phyloP scores from a whole-genome alignment of 768 basidiomycete species.

The Vishniacozyma victoriae region DNA sequence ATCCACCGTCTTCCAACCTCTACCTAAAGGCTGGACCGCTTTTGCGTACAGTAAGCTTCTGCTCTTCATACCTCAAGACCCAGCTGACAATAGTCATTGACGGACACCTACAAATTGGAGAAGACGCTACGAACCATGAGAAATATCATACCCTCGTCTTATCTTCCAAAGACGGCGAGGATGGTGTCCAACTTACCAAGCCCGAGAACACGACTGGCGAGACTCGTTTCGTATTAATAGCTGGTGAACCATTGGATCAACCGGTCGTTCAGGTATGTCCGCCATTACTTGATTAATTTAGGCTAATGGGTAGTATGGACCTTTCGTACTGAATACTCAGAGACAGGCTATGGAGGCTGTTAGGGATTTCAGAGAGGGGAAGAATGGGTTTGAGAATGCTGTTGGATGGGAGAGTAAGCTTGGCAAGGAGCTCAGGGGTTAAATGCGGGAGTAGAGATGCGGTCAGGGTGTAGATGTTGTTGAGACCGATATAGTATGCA shows the following conservation, averaged over 20 bases:
- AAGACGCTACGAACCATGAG: slow-evolving; percentile 50
- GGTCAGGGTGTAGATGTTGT: too few relatives aligned
- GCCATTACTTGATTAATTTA: slow-evolving; percentile 7
- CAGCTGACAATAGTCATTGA: slow-evolving; percentile 53
- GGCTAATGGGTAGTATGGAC: slow-evolving; percentile 26
- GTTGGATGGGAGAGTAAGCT: slow-evolving; percentile 82
- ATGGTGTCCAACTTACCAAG: slow-evolving; percentile 61
- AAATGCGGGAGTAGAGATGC: too few relatives aligned
- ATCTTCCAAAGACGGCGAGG: slow-evolving; percentile 56
- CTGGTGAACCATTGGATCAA: slow-evolving; percentile 85
- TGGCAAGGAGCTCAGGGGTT: slow-evolving; percentile 42
- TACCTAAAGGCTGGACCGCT: slow-evolving; percentile 81
- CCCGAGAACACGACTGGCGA: slow-evolving; percentile 40
- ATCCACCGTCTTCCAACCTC: slow-evolving; percentile 65
- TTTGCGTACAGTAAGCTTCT: slow-evolving; percentile 68
- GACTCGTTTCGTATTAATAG: slow-evolving; percentile 70
- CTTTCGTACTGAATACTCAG: slow-evolving; percentile 66
- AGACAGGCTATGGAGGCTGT: slow-evolving; percentile 78
- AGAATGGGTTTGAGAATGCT: slow-evolving; percentile 87
- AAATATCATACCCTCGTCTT: slow-evolving; percentile 79
- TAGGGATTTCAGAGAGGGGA: slow-evolving; percentile 67
- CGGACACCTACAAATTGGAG: slow-evolving; percentile 63
- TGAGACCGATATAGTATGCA: too few relatives aligned
- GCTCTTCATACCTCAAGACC: not conserved
- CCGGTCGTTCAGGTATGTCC: slow-evolving; percentile 60